These are phyloP conservation scores for Xylaria telfairii DNA, from an alignment of 495 filamentous ascomycete species.

Conservation along the genomic window DNA sequence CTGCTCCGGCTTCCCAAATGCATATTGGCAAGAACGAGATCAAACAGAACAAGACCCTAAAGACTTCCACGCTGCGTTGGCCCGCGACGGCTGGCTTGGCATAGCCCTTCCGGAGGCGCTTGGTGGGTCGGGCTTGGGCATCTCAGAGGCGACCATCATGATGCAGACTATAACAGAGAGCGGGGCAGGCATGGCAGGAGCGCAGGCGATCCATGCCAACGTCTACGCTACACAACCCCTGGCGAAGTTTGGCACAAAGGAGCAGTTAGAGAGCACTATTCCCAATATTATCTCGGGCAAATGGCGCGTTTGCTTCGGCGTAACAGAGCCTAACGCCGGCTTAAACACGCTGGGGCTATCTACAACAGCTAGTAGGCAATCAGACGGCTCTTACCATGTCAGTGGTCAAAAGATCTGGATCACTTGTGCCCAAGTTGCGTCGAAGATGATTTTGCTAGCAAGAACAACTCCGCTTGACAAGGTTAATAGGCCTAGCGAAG, in stretches of 20 bases:
- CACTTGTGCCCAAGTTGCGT: conserved; percentile 76
- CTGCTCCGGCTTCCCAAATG: conserved; percentile 66
- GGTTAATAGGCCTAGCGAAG: conserved; percentile 69
- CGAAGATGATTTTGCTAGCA: conserved; percentile 79
- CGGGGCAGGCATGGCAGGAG: conserved; percentile 79
- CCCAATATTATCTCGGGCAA: conserved; percentile 73
- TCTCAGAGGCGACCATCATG: conserved; percentile 81
- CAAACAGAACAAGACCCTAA: conserved; percentile 72
- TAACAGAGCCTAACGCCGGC: conserved; percentile 74
- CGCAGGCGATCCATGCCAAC: conserved; percentile 74
- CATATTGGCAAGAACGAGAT: conserved; percentile 77
- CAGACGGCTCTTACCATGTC: conserved; percentile 63
- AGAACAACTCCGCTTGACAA: conserved; percentile 72
- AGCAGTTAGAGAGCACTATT: conserved; percentile 67
- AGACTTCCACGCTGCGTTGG: conserved; percentile 75
- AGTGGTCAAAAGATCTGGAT: conserved; percentile 87
- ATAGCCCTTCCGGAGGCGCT: conserved; percentile 78
- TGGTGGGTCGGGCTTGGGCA: conserved; percentile 79
- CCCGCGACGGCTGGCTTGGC: conserved; percentile 83
- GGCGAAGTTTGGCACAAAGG: conserved; percentile 69
- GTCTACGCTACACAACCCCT: conserved; percentile 83
- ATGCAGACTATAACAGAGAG: conserved; percentile 81
- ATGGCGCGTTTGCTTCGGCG: conserved; percentile 76
- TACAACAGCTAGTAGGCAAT: conserved; percentile 61
- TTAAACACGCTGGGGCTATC: conserved; percentile 73